Evolutionary conservation across 441 rosid genomes (phyloP).

Genomic region (Gossypium aridum): DNA sequence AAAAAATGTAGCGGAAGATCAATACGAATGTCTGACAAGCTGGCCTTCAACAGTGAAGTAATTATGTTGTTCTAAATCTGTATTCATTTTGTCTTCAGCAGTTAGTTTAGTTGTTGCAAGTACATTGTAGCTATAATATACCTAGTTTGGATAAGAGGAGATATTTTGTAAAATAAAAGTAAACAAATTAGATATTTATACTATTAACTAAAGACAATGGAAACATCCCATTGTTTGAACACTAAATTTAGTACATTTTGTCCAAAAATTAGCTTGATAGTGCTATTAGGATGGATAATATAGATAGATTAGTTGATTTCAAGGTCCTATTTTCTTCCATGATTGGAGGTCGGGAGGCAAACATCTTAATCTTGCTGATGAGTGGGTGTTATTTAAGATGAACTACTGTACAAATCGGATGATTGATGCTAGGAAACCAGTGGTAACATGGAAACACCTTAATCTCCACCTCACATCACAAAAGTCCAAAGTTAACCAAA

Average conservation of each 20-base stretch:
- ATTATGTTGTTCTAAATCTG: neutral
- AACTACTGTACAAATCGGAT: neutral
- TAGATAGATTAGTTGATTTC: too few species aligned
- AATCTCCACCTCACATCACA: slow-evolving; percentile 19
- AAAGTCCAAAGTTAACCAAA: neutral
- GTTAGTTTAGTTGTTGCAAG: neutral
- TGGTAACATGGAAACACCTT: slow-evolving; percentile 15
- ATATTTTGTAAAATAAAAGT: neutral
- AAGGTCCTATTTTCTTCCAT: too few species aligned
- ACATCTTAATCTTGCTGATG: too few species aligned
- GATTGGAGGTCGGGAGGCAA: too few species aligned
- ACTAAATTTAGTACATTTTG: neutral
- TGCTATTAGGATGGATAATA: neutral
- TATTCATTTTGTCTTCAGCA: neutral
- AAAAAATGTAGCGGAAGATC: neutral
- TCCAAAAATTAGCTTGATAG: neutral
- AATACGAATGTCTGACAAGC: neutral
- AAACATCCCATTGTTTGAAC: too few species aligned
- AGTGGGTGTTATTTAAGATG: too few species aligned
- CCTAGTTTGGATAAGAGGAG: neutral
- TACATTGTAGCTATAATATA: neutral
- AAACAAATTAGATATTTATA: neutral
- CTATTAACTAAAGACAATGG: neutral
- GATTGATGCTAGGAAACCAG: neutral
- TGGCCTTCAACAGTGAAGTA: neutral